Evolutionary conservation across 257 asterid species (phyloP), one percentile per base, ranked within the genome.

Genomic region (Rubia yunnanensis): DNA sequence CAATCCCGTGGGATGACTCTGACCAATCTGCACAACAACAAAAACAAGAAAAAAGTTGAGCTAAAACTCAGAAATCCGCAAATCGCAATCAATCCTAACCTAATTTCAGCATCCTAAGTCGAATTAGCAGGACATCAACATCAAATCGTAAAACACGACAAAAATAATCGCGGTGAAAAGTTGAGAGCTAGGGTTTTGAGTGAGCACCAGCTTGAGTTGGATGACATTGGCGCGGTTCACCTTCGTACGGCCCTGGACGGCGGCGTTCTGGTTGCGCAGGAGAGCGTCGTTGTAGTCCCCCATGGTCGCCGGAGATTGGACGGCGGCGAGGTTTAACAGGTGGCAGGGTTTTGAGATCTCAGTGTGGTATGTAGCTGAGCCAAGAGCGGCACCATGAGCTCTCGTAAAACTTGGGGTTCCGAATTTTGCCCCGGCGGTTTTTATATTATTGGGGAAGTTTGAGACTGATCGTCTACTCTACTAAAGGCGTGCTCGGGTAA

Each of bases 1-100:
- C 74, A 94, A 83, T 58, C 99, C 99, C 72, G 99, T 94, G 8
- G 99, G 96, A 78, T 94, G 99, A 79, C 96, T 86, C 78, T 86
- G 96, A 61, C 97, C 99, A 58, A 94, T 94, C 99, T 94, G 85
- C 77, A 79, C 1, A 53, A 49, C 62, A 15, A 67, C 24, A 67
- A 64, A 66, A 31, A 5, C 11, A 34, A 11, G 54, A 66, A 31
- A 5, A 8, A 34, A 11, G 54, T 15, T 38, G 46, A 38, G 22
- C 32, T 35, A 35, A 54, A 63, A 69, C 28, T 32, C 20, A 32
- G 24, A 44, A n/a, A 22, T 59, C 63, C 23, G 8, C 58, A 1
- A 4, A n/a, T 49, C 30, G 14, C 7, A 28, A 27, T 22, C 9
- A 13, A 63, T 24, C 32, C 20, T 18, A 36, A 28, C 28, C 65